A percentile compares a stretch with the other conserved stretches of the same genome.
These are phyloP conservation scores for Nannochloropsis oceanica DNA, from an alignment of 108 stramenopile species.

Conservation along the genomic window DNA sequence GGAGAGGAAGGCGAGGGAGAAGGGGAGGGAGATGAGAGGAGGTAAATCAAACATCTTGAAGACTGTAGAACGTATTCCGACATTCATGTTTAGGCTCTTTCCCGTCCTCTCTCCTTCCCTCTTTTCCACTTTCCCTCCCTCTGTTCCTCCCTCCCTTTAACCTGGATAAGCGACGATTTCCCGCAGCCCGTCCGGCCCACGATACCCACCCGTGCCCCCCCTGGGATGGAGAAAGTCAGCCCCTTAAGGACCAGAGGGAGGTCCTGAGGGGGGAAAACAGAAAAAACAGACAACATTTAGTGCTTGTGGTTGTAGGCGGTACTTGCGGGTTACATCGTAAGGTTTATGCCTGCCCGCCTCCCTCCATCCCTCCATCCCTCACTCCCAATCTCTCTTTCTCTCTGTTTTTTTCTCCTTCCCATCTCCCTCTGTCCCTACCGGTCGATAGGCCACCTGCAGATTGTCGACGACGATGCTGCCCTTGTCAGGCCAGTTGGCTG, in stretches of 20 bases:
- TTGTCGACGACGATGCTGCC: constrained; percentile 26
- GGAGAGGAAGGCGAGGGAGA: background rate
- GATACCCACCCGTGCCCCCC: constrained; percentile 23
- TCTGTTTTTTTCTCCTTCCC: too few relatives aligned
- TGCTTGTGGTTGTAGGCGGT: too few relatives aligned
- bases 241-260: constrained; percentile 30
- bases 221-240: constrained; percentile 28
- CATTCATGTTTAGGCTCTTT: too few relatives aligned
- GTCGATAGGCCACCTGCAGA: constrained; percentile 23
- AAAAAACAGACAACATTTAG: background rate
- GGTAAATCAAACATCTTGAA: background rate
- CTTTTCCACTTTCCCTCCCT: too few relatives aligned
- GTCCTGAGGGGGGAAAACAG: background rate
- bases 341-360: too few relatives aligned
- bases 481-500: constrained; percentile 20
- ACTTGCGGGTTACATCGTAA: too few relatives aligned
- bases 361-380: too few relatives aligned
- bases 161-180: constrained; percentile 27
- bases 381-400: too few relatives aligned
- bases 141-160: background rate
- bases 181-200: constrained; percentile 23
- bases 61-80: too few relatives aligned
- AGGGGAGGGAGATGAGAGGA: too few relatives aligned
- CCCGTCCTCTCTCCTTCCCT: background rate
- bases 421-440: background rate